Evolutionary conservation across 768 basidiomycete species (phyloP).

Genomic region (Mycena albidolilacea): DNA sequence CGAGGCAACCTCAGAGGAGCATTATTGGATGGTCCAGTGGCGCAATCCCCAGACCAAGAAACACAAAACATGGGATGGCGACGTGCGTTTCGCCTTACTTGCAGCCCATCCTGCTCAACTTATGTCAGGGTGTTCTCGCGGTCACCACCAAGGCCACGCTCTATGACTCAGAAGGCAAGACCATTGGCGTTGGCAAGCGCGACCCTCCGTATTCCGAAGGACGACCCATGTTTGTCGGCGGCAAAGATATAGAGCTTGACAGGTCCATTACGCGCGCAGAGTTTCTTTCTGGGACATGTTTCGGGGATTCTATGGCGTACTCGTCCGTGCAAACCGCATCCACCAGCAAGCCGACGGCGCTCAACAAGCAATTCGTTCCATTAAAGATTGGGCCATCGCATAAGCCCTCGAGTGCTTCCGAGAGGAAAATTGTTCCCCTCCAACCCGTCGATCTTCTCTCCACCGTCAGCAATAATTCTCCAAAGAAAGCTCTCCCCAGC

Average conservation of each 20-base stretch:
- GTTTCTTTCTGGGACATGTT: slow-evolving; percentile 77
- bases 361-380: slow-evolving; percentile 47
- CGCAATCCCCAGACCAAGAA: slow-evolving; percentile 81
- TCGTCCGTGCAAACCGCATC: slow-evolving; percentile 38
- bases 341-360: slow-evolving; percentile 38
- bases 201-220: slow-evolving; percentile 56
- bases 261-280: slow-evolving; percentile 67
- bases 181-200: slow-evolving; percentile 66
- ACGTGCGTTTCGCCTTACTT: slow-evolving; percentile 48
- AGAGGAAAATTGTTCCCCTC: slow-evolving; percentile 52
- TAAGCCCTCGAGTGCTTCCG: slow-evolving; percentile 27
- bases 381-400: slow-evolving; percentile 45
- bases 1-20: slow-evolving; percentile 45
- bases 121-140: slow-evolving; percentile 62
- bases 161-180: slow-evolving; percentile 75
- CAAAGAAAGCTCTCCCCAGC: slow-evolving; percentile 26
- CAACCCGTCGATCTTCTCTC: slow-evolving; percentile 57
- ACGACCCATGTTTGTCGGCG: slow-evolving; percentile 56
- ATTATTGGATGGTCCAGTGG: slow-evolving; percentile 89
- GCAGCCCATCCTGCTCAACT: not conserved
- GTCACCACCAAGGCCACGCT: slow-evolving; percentile 65
- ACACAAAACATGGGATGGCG: slow-evolving; percentile 94
- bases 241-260: slow-evolving; percentile 79
- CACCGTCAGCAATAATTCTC: slow-evolving; percentile 35
- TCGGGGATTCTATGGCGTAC: slow-evolving; percentile 53